Evolutionary conservation across 2,329 filamentous ascomycete genomes (phyloP), one percentile per base, ranked within the genome.

Genomic region (Blastomyces silverae): DNA sequence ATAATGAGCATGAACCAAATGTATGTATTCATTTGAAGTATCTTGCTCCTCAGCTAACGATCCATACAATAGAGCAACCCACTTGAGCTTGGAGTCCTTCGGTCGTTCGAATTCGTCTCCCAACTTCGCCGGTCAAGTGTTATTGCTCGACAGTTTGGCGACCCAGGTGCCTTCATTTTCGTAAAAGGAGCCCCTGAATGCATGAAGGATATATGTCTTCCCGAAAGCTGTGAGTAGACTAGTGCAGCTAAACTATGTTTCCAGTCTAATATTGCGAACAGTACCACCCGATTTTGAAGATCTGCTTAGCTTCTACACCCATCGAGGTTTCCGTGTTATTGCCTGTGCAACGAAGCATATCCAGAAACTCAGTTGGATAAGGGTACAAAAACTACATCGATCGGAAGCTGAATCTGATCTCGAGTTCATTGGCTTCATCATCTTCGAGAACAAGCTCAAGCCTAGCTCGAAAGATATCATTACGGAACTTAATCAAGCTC

Each of bases 361-460:
- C 62, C 85, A 87, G 64, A 94, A 92, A 73, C 82, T 97, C 42
- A 95, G 89, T 71, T 97, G 92, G 92, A 86, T 96, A 64, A 96
- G 95, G 74, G 88, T 92, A 7, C 92, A 97, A 73, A 96, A 96
- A 79, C 92, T 97, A 88, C 89, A 87, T 70, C 88, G 94, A 39
- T 80, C 87, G 50, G 90, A 97, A 63, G 92, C 90, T 10, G 94
- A 99, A 76, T 89, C 85, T 2, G 83, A 87, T 42, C 84, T 99
- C 13, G 87, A 93, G 57, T 97, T 99, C 73, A 84, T 92, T 46
- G 94, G 94, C 5, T 99, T 99, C 78, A 97, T 99, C 73, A 89
- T 99, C 63, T 99, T 99, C 71, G 94, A 99, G 78, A 99, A 99
- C 79, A 99, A 99, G 78, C 80, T 99, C 67, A 99, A 99, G 76